Conservation (phyloP, 1,284 basidiomycete species). For the Sanghuangporus baumii region DNA sequence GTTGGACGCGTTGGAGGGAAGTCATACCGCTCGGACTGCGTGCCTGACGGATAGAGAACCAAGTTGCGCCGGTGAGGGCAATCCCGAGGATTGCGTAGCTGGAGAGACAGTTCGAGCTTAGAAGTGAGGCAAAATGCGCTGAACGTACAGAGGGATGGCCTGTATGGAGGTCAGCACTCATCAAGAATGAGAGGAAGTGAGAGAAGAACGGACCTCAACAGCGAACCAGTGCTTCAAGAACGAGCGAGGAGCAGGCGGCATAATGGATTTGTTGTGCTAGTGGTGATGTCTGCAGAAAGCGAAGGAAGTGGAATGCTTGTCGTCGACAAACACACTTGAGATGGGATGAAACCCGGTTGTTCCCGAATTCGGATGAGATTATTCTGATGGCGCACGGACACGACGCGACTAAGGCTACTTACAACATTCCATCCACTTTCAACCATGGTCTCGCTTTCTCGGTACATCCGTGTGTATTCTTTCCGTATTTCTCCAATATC, state of each 20-base stretch:
- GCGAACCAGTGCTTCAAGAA: conserved; percentile 78
- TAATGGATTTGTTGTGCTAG: neutral
- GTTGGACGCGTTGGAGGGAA: neutral
- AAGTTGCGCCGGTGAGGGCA: conserved; percentile 58
- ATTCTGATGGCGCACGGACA: neutral
- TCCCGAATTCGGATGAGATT: conserved; percentile 3
- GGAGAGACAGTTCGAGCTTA: conserved; percentile 8
- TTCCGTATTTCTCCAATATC: conserved; percentile 27
- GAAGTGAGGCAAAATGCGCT: conserved; percentile 8
- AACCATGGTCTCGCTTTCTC: conserved; percentile 64
- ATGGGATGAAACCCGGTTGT: neutral
- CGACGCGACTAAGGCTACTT: neutral
- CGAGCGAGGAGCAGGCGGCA: neutral
- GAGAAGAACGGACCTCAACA: conserved; percentile 56
- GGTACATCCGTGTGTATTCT: conserved; percentile 52
- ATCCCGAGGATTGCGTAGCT: conserved; percentile 70
- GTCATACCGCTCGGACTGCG: conserved; percentile 59
- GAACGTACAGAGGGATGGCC: conserved; percentile 74
- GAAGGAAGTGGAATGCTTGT: neutral
- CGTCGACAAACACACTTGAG: neutral
- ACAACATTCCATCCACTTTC: neutral
- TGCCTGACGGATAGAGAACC: conserved; percentile 71
- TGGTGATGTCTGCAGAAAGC: neutral
- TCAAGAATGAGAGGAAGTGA: neutral
- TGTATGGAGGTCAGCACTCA: conserved; percentile 25